A percentile compares a stretch with the other conserved stretches of the same genome.
Conservation (phyloP, 2,329 filamentous ascomycete genomes). For the Dactylellina drechsleri region DNA sequence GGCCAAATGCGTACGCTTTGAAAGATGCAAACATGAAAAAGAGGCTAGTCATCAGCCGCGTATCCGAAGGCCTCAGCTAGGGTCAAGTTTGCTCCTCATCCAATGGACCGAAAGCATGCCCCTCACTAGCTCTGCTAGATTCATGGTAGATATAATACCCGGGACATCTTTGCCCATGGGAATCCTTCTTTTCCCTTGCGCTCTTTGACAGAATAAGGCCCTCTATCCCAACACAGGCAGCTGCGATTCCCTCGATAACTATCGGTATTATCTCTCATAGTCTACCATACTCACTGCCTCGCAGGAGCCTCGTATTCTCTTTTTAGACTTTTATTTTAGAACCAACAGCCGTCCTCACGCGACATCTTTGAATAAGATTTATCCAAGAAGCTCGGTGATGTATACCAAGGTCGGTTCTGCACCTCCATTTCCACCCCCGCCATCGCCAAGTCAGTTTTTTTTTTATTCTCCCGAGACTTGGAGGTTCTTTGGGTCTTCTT, state of each 20-base stretch:
- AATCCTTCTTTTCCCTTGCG: not conserved
- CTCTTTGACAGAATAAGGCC: too few species aligned
- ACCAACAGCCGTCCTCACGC: conserved; percentile 13
- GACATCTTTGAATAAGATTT: conserved; percentile 45
- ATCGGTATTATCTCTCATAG: too few species aligned
- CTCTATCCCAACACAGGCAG: conserved; percentile 41
- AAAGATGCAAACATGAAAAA: not conserved
- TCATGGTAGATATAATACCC: conserved; percentile 41
- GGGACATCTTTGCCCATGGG: not conserved
- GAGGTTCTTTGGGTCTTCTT: conserved; percentile 22
- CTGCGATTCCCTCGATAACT: conserved; percentile 2
- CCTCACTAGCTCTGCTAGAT: not conserved
- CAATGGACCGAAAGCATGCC: not conserved
- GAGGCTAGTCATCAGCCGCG: conserved; percentile 31
- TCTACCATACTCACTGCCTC: too few species aligned
- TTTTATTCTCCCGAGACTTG: not conserved
- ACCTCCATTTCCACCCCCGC: conserved; percentile 3
- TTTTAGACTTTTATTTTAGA: conserved; percentile 14
- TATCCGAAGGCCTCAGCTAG: conserved; percentile 31
- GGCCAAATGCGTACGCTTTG: too few species aligned
- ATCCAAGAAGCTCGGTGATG: conserved; percentile 47
- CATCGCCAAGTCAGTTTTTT: conserved; percentile 22
- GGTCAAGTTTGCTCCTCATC: not conserved
- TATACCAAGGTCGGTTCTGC: conserved; percentile 35
- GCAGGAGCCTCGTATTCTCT: too few species aligned